These are phyloP conservation scores for Saitozyma sp. DNA, from an alignment of 768 basidiomycete species.

Conservation along the genomic window DNA sequence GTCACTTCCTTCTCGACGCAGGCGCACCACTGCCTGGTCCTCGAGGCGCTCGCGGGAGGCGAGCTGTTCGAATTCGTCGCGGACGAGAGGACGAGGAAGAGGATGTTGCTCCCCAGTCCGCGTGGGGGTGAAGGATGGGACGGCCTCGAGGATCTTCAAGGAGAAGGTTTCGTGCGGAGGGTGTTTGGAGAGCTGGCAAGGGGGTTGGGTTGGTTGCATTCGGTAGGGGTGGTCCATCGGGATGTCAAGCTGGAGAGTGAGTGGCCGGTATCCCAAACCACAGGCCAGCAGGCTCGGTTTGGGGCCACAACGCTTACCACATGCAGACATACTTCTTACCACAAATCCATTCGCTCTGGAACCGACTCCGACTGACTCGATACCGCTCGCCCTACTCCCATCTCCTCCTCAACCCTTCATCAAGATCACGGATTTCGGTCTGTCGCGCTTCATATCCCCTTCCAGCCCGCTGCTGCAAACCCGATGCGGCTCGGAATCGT, in stretches of 20 bases:
- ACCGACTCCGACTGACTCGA: background rate
- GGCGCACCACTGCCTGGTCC: constrained; percentile 72
- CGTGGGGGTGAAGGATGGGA: background rate
- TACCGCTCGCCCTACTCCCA: constrained; percentile 40
- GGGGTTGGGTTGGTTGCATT: constrained; percentile 85
- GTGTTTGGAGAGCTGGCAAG: constrained; percentile 75
- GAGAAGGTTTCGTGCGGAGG: constrained; percentile 59
- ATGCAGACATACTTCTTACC: constrained; percentile 73
- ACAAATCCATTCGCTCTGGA: constrained; percentile 54
- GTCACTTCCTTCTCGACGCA: constrained; percentile 70
- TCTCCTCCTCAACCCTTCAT: constrained; percentile 59
- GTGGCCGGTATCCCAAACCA: constrained; percentile 27
- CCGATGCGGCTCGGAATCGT: constrained; percentile 83
- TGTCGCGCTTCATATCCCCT: constrained; percentile 78
- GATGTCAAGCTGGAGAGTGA: constrained; percentile 76
- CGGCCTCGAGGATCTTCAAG: constrained; percentile 9
- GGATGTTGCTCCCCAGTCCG: constrained; percentile 35
- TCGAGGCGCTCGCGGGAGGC: constrained; percentile 74
- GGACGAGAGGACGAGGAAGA: constrained; percentile 53
- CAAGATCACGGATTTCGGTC: constrained; percentile 84
- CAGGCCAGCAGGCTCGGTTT: no score
- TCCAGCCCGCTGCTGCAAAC: constrained; percentile 66
- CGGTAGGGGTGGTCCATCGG: constrained; percentile 78
- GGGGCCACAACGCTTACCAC: no score
- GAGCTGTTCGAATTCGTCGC: constrained; percentile 75